Percentiles rank a stretch among this genome's conserved stretches.
Evolutionary conservation across 2,329 filamentous ascomycete species (phyloP).

Genomic region (Clathrospora elynae): DNA sequence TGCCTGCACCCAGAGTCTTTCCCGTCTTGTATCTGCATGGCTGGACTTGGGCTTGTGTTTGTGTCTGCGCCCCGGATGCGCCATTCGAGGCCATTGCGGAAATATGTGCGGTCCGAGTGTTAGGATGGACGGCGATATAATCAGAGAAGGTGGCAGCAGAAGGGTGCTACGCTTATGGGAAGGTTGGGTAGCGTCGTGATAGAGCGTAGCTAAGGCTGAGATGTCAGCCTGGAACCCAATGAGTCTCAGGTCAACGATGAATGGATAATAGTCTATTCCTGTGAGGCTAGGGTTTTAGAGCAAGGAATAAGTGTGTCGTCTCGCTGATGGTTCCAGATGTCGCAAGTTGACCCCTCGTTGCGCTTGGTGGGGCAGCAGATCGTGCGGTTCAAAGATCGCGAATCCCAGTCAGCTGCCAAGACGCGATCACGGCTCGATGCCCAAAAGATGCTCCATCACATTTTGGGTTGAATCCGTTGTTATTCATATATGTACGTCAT

Average conservation of each 20-base stretch:
- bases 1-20: conserved; percentile 94
- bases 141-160: background rate
- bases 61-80: conserved; percentile 39
- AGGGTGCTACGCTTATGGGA: conserved; percentile 1
- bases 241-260: too few species aligned
- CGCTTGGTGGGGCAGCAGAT: conserved; percentile 2
- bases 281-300: background rate
- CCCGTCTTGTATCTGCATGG: conserved; percentile 98
- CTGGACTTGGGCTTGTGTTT: conserved; percentile 68
- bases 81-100: conserved; percentile 39
- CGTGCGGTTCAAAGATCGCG: too few species aligned
- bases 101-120: background rate
- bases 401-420: too few species aligned
- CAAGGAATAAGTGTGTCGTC: conserved; percentile 3
- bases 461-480: too few species aligned
- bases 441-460: too few species aligned
- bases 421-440: too few species aligned
- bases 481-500: too few species aligned
- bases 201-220: conserved; percentile 12
- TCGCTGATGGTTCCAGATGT: conserved; percentile 5
- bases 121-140: background rate
- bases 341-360: conserved; percentile 9
- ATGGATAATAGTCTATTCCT: background rate
- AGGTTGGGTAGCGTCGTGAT: conserved; percentile 2
- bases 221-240: conserved; percentile 15